Conservation (phyloP, 768 basidiomycete species). For the Collybia nuda region DNA sequence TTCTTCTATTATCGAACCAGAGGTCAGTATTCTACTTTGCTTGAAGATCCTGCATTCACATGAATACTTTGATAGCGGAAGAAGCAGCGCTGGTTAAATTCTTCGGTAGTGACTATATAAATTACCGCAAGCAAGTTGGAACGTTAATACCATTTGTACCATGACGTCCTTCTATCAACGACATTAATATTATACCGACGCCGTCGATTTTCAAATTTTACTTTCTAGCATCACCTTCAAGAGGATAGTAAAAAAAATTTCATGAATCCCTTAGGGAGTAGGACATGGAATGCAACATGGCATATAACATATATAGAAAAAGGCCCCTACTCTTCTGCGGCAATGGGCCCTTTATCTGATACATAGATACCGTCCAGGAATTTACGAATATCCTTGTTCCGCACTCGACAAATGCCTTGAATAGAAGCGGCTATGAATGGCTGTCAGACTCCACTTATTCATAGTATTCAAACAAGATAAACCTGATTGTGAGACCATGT, state of each 20-base stretch:
- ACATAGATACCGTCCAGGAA: constrained; percentile 96
- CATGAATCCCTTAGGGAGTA: background rate
- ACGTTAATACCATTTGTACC: constrained; percentile 87
- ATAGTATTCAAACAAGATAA: constrained; percentile 11
- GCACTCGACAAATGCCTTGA: constrained; percentile 93
- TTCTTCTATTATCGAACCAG: constrained; percentile 85
- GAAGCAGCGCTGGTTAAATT: constrained; percentile 78
- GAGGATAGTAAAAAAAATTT: too few relatives aligned
- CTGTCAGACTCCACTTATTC: constrained; percentile 2
- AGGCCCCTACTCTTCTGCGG: constrained; percentile 40
- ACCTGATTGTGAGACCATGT: constrained; percentile 98
- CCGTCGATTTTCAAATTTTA: too few relatives aligned
- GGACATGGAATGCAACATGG: constrained; percentile 9
- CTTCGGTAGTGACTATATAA: constrained; percentile 85
- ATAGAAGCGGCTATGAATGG: constrained; percentile 79
- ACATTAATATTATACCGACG: too few relatives aligned
- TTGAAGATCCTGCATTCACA: background rate
- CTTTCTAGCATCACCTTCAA: too few relatives aligned
- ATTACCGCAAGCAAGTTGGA: constrained; percentile 76
- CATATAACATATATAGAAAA: constrained; percentile 3
- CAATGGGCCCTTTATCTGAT: constrained; percentile 74
- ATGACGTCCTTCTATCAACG: constrained; percentile 24
- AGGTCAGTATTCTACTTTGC: constrained; percentile 48
- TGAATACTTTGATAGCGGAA: constrained; percentile 55
- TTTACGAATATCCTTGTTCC: constrained; percentile 99